Base-by-base conservation (phyloP, 2,329 filamentous ascomycete genomes). In the Claviceps cyperi region DNA sequence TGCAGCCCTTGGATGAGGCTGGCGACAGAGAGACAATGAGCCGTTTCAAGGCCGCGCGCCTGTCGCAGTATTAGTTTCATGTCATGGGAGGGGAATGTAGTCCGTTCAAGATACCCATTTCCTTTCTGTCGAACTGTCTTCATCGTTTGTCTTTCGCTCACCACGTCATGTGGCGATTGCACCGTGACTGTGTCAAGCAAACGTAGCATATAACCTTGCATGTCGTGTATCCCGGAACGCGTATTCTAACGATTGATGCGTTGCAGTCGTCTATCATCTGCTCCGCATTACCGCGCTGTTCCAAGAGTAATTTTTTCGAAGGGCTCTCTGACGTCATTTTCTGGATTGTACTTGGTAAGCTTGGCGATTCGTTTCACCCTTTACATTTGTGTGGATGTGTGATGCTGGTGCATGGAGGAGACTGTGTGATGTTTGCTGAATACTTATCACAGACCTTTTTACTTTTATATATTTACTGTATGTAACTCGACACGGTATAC, bases 1-100 rank as follows among this genome's bases (percentile, higher is more conserved):
- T 81, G 45, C 75, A 84, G 48, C 78, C 84, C 1, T 70, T 89
- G 43, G 81, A 82, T 49, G 80, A 89, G 58, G 73, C 77, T 24
- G 77, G 83, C 46, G 79, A 80, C 43, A 77, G 76, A 47, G 77
- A 76, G 64, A 78, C 75, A 58, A 65, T 87, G 55, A 88, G 84
- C 69, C 77, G 81, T 53, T 89, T 89, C 68, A 86, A 80, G 68
- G 83, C 83, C 46, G 83, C 83, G 2, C 75, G 80, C 54, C 66
- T 87, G 50, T 74, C 75, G 28, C 74, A 66, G 60, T 69, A 74
- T 52, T 80, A 69, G 39, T 22, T 19, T 8, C 8, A 9, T n/a
- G 7, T 2, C 11, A 11, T 49, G 48, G 37, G 48, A 40, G 51
- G 46, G 5, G 17, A 15, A 32, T 51, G 36, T 37, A 49, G 36